Conservation (phyloP, 768 basidiomycete genomes). For the Gyrodon lividus region DNA sequence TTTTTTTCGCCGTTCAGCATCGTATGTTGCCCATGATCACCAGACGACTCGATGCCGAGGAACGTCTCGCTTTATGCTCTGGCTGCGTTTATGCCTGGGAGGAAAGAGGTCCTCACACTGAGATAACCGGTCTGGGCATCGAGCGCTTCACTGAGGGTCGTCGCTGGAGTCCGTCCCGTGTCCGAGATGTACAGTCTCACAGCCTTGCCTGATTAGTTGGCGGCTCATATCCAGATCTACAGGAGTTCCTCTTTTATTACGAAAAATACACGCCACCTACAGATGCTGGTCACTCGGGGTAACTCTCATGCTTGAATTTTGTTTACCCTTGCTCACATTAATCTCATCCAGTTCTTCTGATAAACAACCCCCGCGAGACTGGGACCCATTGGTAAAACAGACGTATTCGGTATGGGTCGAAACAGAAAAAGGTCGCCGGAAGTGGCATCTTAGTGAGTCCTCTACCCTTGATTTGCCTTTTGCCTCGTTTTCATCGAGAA, state of each 20-base stretch:
- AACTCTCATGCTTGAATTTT: constrained; percentile 13
- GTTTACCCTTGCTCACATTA: constrained; percentile 6
- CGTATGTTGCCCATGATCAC: constrained; percentile 70
- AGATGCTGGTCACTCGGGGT: constrained; percentile 46
- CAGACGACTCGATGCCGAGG: constrained; percentile 74
- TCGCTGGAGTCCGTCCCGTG: constrained; percentile 80
- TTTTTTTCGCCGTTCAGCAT: constrained; percentile 70
- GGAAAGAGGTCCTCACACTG: constrained; percentile 69
- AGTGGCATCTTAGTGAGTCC: constrained; percentile 80
- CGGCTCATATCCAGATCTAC: constrained; percentile 16
- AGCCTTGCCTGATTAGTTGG: neutral
- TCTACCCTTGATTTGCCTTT: neutral
- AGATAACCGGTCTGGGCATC: constrained; percentile 77
- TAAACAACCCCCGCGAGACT: constrained; percentile 55
- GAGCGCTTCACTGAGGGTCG: constrained; percentile 85
- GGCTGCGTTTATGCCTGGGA: constrained; percentile 63
- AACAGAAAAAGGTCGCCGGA: constrained; percentile 60
- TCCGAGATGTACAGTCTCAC: constrained; percentile 62
- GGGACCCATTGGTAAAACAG: constrained; percentile 77
- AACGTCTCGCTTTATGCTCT: constrained; percentile 53
- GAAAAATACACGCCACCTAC: constrained; percentile 61
- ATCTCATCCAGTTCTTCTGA: constrained; percentile 35
- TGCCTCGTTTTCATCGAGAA: constrained; percentile 21
- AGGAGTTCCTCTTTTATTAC: constrained; percentile 87
- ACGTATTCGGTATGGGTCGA: constrained; percentile 81